Evolutionary conservation across 73 alveolate genomes (phyloP).

Genomic region (Paramecium bursaria): DNA sequence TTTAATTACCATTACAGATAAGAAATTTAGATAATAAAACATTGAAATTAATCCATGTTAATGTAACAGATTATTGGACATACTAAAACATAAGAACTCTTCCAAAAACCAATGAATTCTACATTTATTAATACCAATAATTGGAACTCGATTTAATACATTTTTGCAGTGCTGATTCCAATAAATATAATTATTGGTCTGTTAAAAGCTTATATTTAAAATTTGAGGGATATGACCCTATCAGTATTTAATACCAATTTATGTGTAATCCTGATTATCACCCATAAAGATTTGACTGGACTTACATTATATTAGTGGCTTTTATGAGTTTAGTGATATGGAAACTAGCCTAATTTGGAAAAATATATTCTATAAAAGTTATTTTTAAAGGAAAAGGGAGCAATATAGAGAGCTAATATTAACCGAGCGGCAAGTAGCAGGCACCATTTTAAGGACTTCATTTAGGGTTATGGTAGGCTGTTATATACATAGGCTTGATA

Average conservation of each 20-base stretch:
- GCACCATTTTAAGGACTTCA: slow-evolving; percentile 39
- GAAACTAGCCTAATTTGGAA: slow-evolving; percentile 16
- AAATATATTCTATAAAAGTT: slow-evolving; percentile 17
- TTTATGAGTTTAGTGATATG: slow-evolving; percentile 7
- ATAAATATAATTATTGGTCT: slow-evolving; percentile 37
- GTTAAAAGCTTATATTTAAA: background rate
- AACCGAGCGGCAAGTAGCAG: background rate
- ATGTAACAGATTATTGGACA: background rate
- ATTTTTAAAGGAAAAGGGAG: background rate
- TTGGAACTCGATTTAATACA: slow-evolving; percentile 1
- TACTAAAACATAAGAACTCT: slow-evolving; percentile 5
- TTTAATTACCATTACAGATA: slow-evolving; percentile 23
- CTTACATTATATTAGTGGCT: slow-evolving; percentile 1
- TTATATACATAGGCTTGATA: slow-evolving; percentile 10
- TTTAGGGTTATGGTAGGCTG: background rate
- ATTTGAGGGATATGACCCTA: slow-evolving; percentile 2
- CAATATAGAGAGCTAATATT: slow-evolving; percentile 10
- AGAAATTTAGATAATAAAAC: background rate
- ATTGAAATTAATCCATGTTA: background rate
- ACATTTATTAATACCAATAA: background rate
- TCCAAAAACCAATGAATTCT: background rate
- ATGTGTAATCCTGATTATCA: slow-evolving; percentile 27
- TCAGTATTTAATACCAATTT: slow-evolving; percentile 14
- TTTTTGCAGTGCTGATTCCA: background rate
- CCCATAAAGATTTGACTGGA: slow-evolving; percentile 62